phyloP scores from a whole-genome alignment of 495 filamentous ascomycete genomes.

The Cryomyces antarcticus region DNA sequence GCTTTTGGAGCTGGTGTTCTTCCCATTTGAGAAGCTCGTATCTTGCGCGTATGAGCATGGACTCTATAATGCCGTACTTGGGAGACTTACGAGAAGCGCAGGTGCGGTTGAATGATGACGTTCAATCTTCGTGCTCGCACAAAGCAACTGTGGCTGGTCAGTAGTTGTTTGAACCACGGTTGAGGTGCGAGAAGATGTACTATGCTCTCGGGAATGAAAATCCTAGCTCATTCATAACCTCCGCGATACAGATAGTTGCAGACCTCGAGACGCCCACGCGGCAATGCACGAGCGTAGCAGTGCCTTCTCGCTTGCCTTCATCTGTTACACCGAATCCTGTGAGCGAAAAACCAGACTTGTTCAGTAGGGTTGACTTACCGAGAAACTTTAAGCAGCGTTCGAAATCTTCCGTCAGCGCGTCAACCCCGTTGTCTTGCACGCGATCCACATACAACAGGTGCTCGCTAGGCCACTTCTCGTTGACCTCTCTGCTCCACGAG shows the following conservation, averaged over 20 bases:
- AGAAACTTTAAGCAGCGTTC: constrained; percentile 78
- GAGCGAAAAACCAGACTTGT: not conserved
- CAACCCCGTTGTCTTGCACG: constrained; percentile 93
- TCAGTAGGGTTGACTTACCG: constrained; percentile 32
- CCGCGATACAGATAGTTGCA: constrained; percentile 94
- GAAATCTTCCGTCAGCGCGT: constrained; percentile 75
- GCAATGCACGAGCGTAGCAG: constrained; percentile 89
- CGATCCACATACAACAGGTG: constrained; percentile 61
- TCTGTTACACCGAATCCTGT: constrained; percentile 24
- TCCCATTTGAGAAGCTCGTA: constrained; percentile 82
- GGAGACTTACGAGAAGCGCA: constrained; percentile 39
- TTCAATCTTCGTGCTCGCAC: constrained; percentile 77
- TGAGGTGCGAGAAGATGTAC: constrained; percentile 21
- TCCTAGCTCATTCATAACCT: constrained; percentile 67
- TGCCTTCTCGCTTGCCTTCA: constrained; percentile 48
- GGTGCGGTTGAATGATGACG: constrained; percentile 51
- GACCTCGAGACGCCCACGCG: constrained; percentile 87
- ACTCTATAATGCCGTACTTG: not conserved
- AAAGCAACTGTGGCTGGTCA: constrained; percentile 40
- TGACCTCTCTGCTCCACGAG: constrained; percentile 43
- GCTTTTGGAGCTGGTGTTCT: constrained; percentile 35
- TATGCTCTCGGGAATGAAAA: constrained; percentile 86
- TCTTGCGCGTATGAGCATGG: constrained; percentile 17
- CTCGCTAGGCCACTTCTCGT: constrained; percentile 45
- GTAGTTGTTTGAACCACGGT: not conserved